A percentile compares a stretch with the other conserved stretches of the same genome.
Evolutionary conservation across 78 protist species (phyloP).

Genomic region (Protostelium mycophagum): DNA sequence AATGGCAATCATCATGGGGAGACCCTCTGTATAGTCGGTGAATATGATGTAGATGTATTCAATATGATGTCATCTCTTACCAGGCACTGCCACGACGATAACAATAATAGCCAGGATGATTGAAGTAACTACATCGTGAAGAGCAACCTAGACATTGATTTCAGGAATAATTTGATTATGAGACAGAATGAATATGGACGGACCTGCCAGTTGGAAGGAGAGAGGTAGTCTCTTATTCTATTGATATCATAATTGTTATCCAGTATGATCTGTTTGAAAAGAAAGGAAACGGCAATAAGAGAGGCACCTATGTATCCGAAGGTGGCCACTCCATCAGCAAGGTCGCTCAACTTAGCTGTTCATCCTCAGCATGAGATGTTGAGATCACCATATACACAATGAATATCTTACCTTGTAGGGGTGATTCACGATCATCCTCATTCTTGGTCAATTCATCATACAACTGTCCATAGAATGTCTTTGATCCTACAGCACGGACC

Average conservation of each 20-base stretch:
- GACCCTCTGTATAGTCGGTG: conserved; percentile 24
- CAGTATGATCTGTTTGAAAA: conserved; percentile 65
- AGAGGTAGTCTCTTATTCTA: conserved; percentile 15
- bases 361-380: background rate
- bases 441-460: conserved; percentile 40
- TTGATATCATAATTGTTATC: conserved; percentile 42
- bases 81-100: conserved; percentile 69
- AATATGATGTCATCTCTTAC: background rate
- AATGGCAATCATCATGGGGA: conserved; percentile 78
- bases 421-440: conserved; percentile 55
- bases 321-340: conserved; percentile 52
- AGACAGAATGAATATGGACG: background rate
- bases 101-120: conserved; percentile 68
- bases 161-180: background rate
- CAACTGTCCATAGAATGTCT: conserved; percentile 53
- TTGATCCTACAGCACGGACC: conserved; percentile 47
- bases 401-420: conserved; percentile 48
- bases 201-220: conserved; percentile 3
- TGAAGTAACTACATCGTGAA: conserved; percentile 60
- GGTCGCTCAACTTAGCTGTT: conserved; percentile 27
- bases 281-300: conserved; percentile 56
- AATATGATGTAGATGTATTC: background rate
- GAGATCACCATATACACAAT: background rate
- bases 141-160: conserved; percentile 28
- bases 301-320: conserved; percentile 70